Base-by-base conservation (phyloP, 2,329 filamentous ascomycete genomes). In the Chaetomium globosum region DNA sequence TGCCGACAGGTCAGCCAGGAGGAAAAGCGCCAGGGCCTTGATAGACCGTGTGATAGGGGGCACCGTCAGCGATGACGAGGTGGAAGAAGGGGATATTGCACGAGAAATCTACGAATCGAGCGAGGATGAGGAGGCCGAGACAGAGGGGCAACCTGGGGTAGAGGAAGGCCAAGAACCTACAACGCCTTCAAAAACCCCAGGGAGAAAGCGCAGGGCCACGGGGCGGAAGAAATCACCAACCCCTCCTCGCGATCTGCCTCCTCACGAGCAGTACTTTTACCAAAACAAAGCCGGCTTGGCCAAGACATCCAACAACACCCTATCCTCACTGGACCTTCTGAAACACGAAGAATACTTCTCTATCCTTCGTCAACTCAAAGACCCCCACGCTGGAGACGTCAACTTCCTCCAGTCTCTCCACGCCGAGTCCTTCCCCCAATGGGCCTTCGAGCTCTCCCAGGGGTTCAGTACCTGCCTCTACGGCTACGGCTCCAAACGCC, bases 321-420 rank as follows among this genome's bases (percentile, higher is more conserved):
- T 98, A 5, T 84, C 89, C 0, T 87, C 89, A 4, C 80, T 96
- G 39, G 82, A 86, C 4, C 81, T 97, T 12, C 86, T 98, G 64
- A 93, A 91, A 1, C 93, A 97, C 73, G 93, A 98, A 64, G 92
- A 97, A 74, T 99, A 95, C 77, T 96, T 96, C 72, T 82, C 85
- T 53, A 79, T 89, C 33, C 80, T 91, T 33, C 83, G 85, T 43
- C 80, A 84, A 43, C 87, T 87, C 69, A 74, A 82, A 65, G 90
- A 96, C 70, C 85, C 85, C 0, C 93, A 97, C 75, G 80, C 81
- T 39, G 77, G 82, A 2, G 91, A 96, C 69, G 85, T 91, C 59
- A 81, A 85, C 21, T 89, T 90, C 69, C 80, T 99, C 30, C 83
- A 90, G 70, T 84, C 87, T 7, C 78, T 97, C 26, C 94, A 98